Evolutionary conservation across 768 basidiomycete genomes (phyloP), one percentile per base, ranked within the genome.

Genomic region (Gymnopilus dilepis): DNA sequence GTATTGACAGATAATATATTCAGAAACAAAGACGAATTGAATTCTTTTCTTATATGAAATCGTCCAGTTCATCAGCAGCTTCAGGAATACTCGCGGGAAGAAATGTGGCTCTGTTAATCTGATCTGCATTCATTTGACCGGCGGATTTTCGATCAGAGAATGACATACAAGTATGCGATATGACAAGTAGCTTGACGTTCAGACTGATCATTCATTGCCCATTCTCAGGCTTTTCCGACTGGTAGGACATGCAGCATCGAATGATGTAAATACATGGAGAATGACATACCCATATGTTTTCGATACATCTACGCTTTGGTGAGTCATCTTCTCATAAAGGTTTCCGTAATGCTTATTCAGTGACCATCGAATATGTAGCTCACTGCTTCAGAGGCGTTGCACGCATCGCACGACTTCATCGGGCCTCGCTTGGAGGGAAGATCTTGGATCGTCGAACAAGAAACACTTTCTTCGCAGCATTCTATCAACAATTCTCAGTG

Each of bases 251-350:
- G 15, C 31, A 50, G 26, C 17, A 31, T 9, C 47, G 47, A 28
- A 30, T 22, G 17, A n/a, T 50, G 28, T 31, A 50, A n/a, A 50
- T 30, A 7, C 47, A 28, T n/a, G 30, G 47, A 50, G 28, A 22
- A 28, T 50, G 47, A 50, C 45, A 24, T 26, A 15, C 34, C 43
- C 45, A 28, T 50, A 50, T 50, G 47, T 50, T 50, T 50, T 28
- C 31, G 47, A 50, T 50, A 19, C 31, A n/a, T 9, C 31, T 3
- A 28, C 5, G 15, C 8, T 28, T 5, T 19, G 47, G 47, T 50
- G 15, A 50, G 47, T 50, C 4, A 31, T 31, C 28, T 50, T 50
- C 47, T 50, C 28, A 50, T 15, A 48, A 31, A 50, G 3, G 1
- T 50, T 50, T 30, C 13, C n/a, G 28, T 50, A 31, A 50, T 50